A percentile compares a stretch with the other conserved stretches of the same genome.
These are phyloP conservation scores for Pythium graminicola DNA, from an alignment of 352 stramenopile genomes.

Conservation along the genomic window DNA sequence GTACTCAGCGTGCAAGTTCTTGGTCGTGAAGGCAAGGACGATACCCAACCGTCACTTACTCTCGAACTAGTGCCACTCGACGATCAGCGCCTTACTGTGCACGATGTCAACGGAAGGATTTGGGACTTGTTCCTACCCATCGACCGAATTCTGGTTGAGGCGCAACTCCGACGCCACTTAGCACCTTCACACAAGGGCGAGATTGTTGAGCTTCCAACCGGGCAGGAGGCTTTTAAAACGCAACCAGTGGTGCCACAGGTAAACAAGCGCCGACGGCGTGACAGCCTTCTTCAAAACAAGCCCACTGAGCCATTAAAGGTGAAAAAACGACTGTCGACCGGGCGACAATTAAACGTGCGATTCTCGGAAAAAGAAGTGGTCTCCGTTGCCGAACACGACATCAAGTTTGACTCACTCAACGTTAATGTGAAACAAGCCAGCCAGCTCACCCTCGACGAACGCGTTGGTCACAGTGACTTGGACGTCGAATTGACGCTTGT, in stretches of 20 bases:
- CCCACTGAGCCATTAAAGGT: constrained; percentile 14
- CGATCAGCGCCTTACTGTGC: constrained; percentile 38
- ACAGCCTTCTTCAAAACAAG: constrained; percentile 19
- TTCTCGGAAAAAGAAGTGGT: constrained; percentile 12
- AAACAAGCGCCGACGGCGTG: constrained; percentile 9
- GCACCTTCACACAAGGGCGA: constrained; percentile 29
- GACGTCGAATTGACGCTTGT: constrained; percentile 38
- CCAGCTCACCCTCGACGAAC: constrained; percentile 38
- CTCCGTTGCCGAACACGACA: constrained; percentile 25
- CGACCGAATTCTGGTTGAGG: constrained; percentile 35
- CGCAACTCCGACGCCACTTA: constrained; percentile 36
- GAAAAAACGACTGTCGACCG: constrained; percentile 1
- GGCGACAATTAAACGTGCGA: constrained; percentile 15
- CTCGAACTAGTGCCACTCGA: constrained; percentile 40
- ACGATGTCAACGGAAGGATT: constrained; percentile 22
- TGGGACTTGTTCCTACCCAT: constrained; percentile 47
- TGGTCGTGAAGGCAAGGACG: constrained; percentile 19
- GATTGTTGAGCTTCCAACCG: constrained; percentile 13
- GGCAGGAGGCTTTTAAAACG: background rate
- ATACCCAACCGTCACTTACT: constrained; percentile 25
- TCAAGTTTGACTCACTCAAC: constrained; percentile 41
- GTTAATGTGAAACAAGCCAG: constrained; percentile 44
- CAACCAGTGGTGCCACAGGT: constrained; percentile 2
- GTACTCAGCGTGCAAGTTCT: constrained; percentile 27
- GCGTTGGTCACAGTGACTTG: constrained; percentile 24